Percentiles rank a stretch among this genome's conserved stretches.
Evolutionary conservation across 2,329 filamentous ascomycete genomes (phyloP).

Genomic region (Nigrospora sphaerica): DNA sequence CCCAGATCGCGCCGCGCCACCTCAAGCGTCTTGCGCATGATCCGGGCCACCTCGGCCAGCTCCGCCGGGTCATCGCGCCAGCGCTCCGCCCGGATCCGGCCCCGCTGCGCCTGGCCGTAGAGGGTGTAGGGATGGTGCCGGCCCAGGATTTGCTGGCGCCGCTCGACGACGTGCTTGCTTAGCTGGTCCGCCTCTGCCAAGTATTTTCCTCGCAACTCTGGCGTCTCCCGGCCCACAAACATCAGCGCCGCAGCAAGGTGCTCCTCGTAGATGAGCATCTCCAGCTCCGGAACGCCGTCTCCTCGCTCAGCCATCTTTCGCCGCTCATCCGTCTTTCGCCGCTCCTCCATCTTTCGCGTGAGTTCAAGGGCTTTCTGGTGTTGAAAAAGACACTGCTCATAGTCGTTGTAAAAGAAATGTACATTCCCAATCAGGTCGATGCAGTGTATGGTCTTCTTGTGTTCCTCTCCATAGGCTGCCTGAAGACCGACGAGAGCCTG

Average conservation of each 20-base stretch:
- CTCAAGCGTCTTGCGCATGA: constrained; percentile 3
- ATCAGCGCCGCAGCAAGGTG: constrained; percentile 3
- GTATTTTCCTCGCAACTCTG: neutral
- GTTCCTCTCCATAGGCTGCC: constrained; percentile 1
- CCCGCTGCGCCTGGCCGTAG: constrained; percentile 3
- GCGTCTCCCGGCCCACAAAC: neutral
- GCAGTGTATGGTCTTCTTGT: constrained; percentile 2
- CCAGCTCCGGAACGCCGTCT: neutral
- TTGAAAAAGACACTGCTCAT: neutral
- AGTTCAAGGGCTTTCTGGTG: neutral
- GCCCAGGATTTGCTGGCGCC: constrained; percentile 6
- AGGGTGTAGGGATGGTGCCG: constrained; percentile 10
- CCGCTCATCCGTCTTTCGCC: too few species aligned
- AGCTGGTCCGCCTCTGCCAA: constrained; percentile 3
- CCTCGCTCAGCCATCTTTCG: neutral
- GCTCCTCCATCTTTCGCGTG: neutral
- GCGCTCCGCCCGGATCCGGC: constrained; percentile 2
- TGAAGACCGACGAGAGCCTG: neutral
- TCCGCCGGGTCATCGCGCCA: neutral
- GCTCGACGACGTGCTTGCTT: constrained; percentile 6
- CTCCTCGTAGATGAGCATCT: constrained; percentile 3
- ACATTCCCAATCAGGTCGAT: constrained; percentile 1
- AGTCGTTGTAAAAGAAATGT: constrained; percentile 3
- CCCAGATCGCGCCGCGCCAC: constrained; percentile 6
- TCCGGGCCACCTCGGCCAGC: neutral